These are phyloP conservation scores for Pythium coloratum DNA, from an alignment of 352 stramenopile genomes.

Conservation along the genomic window DNA sequence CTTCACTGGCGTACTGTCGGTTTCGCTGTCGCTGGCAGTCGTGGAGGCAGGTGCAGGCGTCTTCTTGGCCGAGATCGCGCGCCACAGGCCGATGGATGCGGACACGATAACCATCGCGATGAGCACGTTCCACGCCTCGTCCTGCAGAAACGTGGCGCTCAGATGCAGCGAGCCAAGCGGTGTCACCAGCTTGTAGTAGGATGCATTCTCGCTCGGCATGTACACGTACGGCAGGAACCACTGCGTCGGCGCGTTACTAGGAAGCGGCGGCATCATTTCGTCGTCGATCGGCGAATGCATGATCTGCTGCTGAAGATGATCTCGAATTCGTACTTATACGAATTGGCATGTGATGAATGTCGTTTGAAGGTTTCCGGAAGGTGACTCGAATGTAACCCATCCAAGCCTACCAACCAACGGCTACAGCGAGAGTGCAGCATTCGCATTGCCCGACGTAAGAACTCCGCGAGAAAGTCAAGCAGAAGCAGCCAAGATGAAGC, in stretches of 20 bases:
- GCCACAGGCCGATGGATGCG: conserved; percentile 17
- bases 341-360: conserved; percentile 1
- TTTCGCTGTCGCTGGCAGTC: background rate
- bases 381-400: conserved; percentile 25
- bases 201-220: conserved; percentile 48
- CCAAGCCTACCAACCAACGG: conserved; percentile 32
- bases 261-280: conserved; percentile 20
- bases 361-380: conserved; percentile 22
- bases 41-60: background rate
- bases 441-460: conserved; percentile 9
- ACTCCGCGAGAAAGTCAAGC: conserved; percentile 6
- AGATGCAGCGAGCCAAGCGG: conserved; percentile 64
- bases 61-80: conserved; percentile 9
- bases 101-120: conserved; percentile 31
- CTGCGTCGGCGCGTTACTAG: conserved; percentile 1
- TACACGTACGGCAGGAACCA: conserved; percentile 83
- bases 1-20: conserved; percentile 17
- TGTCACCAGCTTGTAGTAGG: conserved; percentile 72
- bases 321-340: conserved; percentile 14
- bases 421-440: conserved; percentile 7
- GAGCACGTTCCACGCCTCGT: conserved; percentile 50
- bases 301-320: background rate
- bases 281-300: background rate
- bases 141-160: conserved; percentile 8
- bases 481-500: conserved; percentile 63